Base-by-base conservation (phyloP, 2,329 filamentous ascomycete species). In the Gnomoniopsis smithogilvyi region DNA sequence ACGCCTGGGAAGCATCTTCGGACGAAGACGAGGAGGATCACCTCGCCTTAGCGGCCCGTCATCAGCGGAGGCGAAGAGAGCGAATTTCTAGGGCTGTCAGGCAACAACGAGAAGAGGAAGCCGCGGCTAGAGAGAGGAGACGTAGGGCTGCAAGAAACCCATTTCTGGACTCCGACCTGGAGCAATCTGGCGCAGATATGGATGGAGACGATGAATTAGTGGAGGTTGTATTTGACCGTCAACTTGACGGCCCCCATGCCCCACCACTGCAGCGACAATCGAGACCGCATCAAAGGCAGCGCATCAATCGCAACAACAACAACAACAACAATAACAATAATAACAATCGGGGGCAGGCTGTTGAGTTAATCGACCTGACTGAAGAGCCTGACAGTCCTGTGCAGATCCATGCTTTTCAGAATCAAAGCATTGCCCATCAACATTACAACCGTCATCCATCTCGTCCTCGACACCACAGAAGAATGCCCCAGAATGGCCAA, bases 311-410 rank as follows among this genome's bases (percentile, higher is more conserved):
- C 34, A 3, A 51, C 46, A 38, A 54, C 46, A 14, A 24, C 33
- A 41, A 49, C 26, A 26, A 48, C n/a, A 30, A 54, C 46, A 14
- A 24, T 22, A 41, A 49, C 26, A 26, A 48, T 15, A 30, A 55
- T 30, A 14, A 34, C 24, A 47, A 53, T 21, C 45, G 41, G 14
- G 34, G 34, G 6, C 17, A 6, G 24, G 46, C 15, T 3, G 55
- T 70, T 6, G 64, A 72, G 19, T 69, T 82, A 15, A 82, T 83
- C 47, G 80, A 83, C 59, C 68, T 83, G 51, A 82, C 80, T 0
- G 73, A 72, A 11, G 80, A 81, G 63, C 78, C 79, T 0, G 79
- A 82, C 65, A 80, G 78, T 19, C 76, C 77, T 30, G 62, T 64
- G 2, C 45, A 54, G 17, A 47, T 51, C 6, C 56, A 55, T 19